Base-by-base conservation (phyloP, 2,329 filamentous ascomycete species). In the Colletotrichum echinochloae region DNA sequence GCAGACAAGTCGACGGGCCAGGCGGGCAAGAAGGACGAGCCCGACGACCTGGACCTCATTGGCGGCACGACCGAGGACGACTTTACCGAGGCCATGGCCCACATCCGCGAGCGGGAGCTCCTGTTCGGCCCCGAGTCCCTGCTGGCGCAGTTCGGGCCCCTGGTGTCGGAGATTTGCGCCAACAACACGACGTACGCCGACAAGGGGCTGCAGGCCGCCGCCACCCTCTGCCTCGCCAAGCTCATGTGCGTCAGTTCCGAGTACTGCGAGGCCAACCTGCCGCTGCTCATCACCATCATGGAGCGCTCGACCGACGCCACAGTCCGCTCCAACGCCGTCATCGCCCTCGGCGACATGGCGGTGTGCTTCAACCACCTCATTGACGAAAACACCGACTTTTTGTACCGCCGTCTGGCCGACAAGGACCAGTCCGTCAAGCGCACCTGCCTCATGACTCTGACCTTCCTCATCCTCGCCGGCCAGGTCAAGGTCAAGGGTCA, bases 401-500 rank as follows among this genome's bases (percentile, higher is more conserved):
- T 99, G 51, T 99, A 99, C 82, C 91, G 96, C 26, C 91, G 97
- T 23, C 88, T 99, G 9, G 97, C 96, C 20, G 97, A 99, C 77
- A 85, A 89, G 20, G 95, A 98, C 75, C 89, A 90, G 28, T 95
- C 92, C 3, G 96, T 99, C 72, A 99, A 98, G 86, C 91, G 96
- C 14, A 99, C 97, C 0, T 99, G 96, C 81, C 87, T 99, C 28
- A 99, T 98, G 96, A 99, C 97, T 1, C 83, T 99, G 75, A 99
- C 97, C 0, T 99, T 99, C 87, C 83, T 99, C 66, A 99, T 99
- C 76, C 84, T 99, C 54, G 96, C 96, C 0, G 96, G 97, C 33
- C 96, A 99, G 81, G 95, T 99, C 83, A 99, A 99, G 86, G 96
- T 99, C 81, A 99, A 99, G 86, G 96, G 96, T 33, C 96, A 99